Evolutionary conservation across 164 flowering plant species (phyloP), one percentile per base, ranked within the genome.

Genomic region (Umbellularia californica): DNA sequence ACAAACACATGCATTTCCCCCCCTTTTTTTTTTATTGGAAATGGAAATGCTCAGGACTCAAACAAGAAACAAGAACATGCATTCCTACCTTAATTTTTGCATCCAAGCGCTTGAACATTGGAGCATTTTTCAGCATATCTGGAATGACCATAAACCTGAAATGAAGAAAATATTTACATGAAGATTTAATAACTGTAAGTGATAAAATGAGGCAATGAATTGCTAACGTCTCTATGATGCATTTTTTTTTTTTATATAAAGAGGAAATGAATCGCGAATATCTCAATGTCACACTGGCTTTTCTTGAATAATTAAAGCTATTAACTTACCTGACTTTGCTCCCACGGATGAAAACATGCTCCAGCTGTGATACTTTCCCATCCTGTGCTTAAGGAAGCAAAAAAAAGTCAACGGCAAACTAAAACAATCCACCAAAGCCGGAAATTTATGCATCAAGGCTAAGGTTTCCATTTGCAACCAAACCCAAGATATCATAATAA

Each of bases 81-180:
- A 7, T 35, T 35, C 47, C 47, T 82, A 90, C 98, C 93, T 91
- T 95, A 75, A 95, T 95, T 86, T 88, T 90, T 70, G 97, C 89
- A 85, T 95, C 97, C 50, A 91, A 79, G 55, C 95, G 92, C 82
- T 95, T 95, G 87, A 95, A 95, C 97, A 91, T 95, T n/a, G 98
- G 98, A 84, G 97, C 97, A 84, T 93, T 91, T 84, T 93, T 93
- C 77, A 95, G 87, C 97, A 93, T 93, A 80, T 95, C 98, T 17
- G 97, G 98, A 63, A 72, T 64, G 69, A 35, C 69, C 75, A 62
- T 64, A 20, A 62, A 72, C 75, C 75, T 63, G 64, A 65, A 23
- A 52, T 20, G 24, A 25, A 52, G 12, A 47, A 13, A 19, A 69
- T 30, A 19, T 3, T 55, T 60, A 67, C 2, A 28, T 30, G 69